These are phyloP conservation scores for Violaceomyces palustris DNA, from an alignment of 1,284 basidiomycete genomes.

Conservation along the genomic window DNA sequence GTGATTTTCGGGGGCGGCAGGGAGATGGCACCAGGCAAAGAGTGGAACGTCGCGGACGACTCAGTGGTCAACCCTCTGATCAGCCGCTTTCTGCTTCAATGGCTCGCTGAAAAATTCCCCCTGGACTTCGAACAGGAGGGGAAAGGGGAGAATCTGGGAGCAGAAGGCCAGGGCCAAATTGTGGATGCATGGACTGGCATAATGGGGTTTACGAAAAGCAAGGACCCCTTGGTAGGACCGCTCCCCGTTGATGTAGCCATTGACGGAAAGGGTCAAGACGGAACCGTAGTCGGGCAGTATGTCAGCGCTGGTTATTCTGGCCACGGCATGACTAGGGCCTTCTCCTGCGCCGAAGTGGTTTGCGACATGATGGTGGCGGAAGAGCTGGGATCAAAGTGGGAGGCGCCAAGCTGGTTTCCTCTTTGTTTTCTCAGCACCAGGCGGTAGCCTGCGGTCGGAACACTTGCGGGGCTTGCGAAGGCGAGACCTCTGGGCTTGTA, in stretches of 20 bases:
- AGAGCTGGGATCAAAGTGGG: constrained; percentile 58
- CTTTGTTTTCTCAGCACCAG: constrained; percentile 23
- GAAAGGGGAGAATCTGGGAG: too few species aligned
- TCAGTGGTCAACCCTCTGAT: constrained; percentile 57
- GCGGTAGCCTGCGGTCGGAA: too few species aligned
- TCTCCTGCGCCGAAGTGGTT: constrained; percentile 63
- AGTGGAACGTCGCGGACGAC: constrained; percentile 64
- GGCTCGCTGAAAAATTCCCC: too few species aligned
- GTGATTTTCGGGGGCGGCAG: constrained; percentile 71
- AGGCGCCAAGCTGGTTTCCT: constrained; percentile 59
- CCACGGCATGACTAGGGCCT: constrained; percentile 73
- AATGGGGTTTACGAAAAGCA: constrained; percentile 67
- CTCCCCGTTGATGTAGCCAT: background rate
- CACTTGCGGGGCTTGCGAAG: too few species aligned
- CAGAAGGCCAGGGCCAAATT: too few species aligned
- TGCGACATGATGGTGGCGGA: constrained; percentile 64
- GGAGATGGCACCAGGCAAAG: constrained; percentile 57
- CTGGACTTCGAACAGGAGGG: too few species aligned
- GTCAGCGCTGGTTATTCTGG: constrained; percentile 71
- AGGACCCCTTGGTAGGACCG: constrained; percentile 64
- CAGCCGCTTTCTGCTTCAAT: too few species aligned
- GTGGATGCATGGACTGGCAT: constrained; percentile 85
- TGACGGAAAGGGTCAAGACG: constrained; percentile 12
- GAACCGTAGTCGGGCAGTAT: constrained; percentile 60
- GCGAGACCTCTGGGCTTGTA: too few species aligned